These are phyloP conservation scores for Boletellus emodensis DNA, from an alignment of 768 basidiomycete genomes.

Conservation along the genomic window DNA sequence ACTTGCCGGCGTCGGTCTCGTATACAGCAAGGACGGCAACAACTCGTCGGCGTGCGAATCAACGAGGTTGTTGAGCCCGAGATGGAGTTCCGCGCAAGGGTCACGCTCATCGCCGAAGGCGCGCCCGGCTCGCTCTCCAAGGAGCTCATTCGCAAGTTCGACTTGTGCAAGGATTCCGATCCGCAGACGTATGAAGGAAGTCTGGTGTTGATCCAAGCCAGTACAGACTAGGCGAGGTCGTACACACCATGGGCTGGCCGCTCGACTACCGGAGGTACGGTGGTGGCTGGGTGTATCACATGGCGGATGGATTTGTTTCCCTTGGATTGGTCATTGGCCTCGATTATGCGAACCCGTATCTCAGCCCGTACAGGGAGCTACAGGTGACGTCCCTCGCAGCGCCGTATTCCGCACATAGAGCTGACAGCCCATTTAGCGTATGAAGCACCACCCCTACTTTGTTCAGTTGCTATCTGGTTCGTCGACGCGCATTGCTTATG, in stretches of 20 bases:
- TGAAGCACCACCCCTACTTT: constrained; percentile 98
- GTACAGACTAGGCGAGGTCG: constrained; percentile 69
- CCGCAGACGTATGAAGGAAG: constrained; percentile 99
- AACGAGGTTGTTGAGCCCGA: constrained; percentile 98
- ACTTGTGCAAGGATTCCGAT: constrained; percentile 61
- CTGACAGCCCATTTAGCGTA: constrained; percentile 44
- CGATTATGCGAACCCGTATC: constrained; percentile 91
- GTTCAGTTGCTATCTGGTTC: constrained; percentile 70
- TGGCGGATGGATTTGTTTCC: constrained; percentile 86
- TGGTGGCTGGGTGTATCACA: constrained; percentile 94
- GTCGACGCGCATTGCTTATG: constrained; percentile 83
- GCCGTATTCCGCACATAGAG: not conserved
- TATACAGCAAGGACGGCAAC: constrained; percentile 54
- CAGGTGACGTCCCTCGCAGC: constrained; percentile 52
- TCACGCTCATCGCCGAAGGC: constrained; percentile 91
- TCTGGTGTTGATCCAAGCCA: constrained; percentile 73
- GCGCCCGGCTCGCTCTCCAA: constrained; percentile 92
- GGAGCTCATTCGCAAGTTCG: constrained; percentile 67
- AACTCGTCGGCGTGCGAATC: constrained; percentile 68
- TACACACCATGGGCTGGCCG: constrained; percentile 95
- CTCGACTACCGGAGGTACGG: constrained; percentile 74
- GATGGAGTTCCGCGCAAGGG: constrained; percentile 91
- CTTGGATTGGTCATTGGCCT: constrained; percentile 89
- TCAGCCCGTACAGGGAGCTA: constrained; percentile 89
- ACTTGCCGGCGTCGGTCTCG: constrained; percentile 82